Evolutionary conservation across 2,329 filamentous ascomycete species (phyloP).

Genomic region (Curvularia eragrostidis): DNA sequence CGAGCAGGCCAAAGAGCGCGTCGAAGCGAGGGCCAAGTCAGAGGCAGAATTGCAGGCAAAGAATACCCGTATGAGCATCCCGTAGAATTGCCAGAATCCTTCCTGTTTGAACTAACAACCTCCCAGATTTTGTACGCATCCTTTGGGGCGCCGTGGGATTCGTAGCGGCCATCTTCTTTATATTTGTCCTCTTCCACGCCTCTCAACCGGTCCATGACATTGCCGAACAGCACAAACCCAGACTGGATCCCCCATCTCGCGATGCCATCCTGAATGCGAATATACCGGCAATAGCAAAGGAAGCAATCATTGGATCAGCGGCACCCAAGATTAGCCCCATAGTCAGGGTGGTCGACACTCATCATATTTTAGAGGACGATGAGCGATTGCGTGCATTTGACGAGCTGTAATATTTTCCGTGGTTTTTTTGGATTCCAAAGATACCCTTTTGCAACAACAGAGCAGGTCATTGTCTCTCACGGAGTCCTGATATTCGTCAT

Average conservation of each 20-base stretch:
- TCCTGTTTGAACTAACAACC: conserved; percentile 22
- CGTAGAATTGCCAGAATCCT: no score
- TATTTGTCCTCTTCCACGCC: conserved; percentile 53
- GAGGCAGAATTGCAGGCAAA: conserved; percentile 73
- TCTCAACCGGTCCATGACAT: conserved; percentile 28
- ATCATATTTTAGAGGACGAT: conserved; percentile 20
- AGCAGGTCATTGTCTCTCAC: not conserved
- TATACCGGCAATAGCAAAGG: conserved; percentile 45
- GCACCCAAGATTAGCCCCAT: conserved; percentile 9
- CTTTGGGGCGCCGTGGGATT: conserved; percentile 65
- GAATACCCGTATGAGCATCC: conserved; percentile 52
- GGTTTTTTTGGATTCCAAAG: conserved; percentile 11
- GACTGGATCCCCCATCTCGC: conserved; percentile 27
- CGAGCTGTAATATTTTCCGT: conserved; percentile 24
- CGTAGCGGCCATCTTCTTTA: conserved; percentile 55
- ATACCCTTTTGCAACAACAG: conserved; percentile 20
- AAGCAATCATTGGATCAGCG: conserved; percentile 36
- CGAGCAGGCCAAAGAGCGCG: conserved; percentile 66
- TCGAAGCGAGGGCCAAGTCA: conserved; percentile 71
- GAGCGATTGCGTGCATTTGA: conserved; percentile 32
- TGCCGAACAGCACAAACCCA: conserved; percentile 11
- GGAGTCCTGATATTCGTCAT: not conserved
- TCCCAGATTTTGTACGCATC: conserved; percentile 61
- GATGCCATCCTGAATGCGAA: conserved; percentile 36
- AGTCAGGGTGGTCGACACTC: conserved; percentile 11